phyloP scores from a whole-genome alignment of 495 filamentous ascomycete species.

The Penicillium macrosclerotiorum region DNA sequence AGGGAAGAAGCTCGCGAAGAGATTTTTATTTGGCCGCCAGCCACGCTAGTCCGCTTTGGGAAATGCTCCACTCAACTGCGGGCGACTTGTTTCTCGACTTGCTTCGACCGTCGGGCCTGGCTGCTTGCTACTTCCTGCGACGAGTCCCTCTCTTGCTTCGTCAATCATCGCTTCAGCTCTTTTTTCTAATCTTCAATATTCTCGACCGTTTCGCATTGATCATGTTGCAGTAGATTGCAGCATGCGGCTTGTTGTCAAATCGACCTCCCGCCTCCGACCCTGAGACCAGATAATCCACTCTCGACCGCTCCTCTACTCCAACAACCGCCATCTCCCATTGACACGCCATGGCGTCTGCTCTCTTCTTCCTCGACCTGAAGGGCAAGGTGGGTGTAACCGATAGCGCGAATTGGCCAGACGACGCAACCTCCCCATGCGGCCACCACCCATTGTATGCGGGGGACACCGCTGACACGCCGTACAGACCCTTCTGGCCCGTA shows the following conservation, averaged over 20 bases:
- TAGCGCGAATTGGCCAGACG: too few species aligned
- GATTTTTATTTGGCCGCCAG: slow-evolving; percentile 23
- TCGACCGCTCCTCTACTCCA: slow-evolving; percentile 5
- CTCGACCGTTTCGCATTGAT: slow-evolving; percentile 3
- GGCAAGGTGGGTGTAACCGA: slow-evolving; percentile 91
- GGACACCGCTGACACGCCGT: slow-evolving; percentile 27
- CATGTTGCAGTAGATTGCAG: slow-evolving; percentile 17
- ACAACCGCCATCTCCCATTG: slow-evolving; percentile 15
- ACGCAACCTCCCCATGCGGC: too few species aligned
- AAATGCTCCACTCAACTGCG: slow-evolving; percentile 14
- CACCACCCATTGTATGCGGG: slow-evolving; percentile 8
- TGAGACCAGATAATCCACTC: slow-evolving; percentile 14
- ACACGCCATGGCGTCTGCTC: slow-evolving; percentile 83
- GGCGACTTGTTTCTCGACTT: slow-evolving; percentile 3
- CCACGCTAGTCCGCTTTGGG: slow-evolving; percentile 36
- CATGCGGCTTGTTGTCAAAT: slow-evolving; percentile 15
- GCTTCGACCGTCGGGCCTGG: slow-evolving; percentile 1
- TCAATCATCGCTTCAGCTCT: too few species aligned
- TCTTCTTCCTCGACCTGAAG: slow-evolving; percentile 99
- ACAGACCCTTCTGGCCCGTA: slow-evolving; percentile 95
- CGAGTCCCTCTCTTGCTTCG: too few species aligned
- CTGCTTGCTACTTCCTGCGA: neutral
- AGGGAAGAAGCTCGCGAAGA: slow-evolving; percentile 27
- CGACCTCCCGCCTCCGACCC: slow-evolving; percentile 3
- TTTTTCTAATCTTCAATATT: neutral